phyloP scores from a whole-genome alignment of 257 asterid species.

The Plantago ovata region DNA sequence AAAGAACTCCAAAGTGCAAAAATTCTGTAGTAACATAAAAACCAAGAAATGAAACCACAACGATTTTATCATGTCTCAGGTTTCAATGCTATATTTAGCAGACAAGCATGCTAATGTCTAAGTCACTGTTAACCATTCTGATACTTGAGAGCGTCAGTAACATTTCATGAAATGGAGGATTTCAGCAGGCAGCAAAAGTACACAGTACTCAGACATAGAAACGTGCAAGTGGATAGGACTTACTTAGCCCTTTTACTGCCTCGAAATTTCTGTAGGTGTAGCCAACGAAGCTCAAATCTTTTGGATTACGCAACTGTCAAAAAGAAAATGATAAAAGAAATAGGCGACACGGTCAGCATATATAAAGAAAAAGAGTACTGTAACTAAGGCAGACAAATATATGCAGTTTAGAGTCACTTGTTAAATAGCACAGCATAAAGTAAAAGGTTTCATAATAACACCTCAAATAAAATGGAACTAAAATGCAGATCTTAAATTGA shows the following conservation, averaged over 20 bases:
- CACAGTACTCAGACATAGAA: no score
- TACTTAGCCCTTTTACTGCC: conserved; percentile 62
- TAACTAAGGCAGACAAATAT: not conserved
- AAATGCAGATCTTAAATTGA: not conserved
- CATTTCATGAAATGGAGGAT: not conserved
- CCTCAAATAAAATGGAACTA: not conserved
- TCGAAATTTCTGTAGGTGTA: conserved; percentile 78
- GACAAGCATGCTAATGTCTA: not conserved
- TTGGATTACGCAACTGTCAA: conserved; percentile 53
- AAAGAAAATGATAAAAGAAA: no score
- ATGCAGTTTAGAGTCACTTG: not conserved
- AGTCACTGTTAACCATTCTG: not conserved
- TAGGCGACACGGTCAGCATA: not conserved
- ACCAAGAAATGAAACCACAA: no score
- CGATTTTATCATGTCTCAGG: not conserved
- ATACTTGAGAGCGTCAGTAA: not conserved
- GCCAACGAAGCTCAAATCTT: conserved; percentile 76
- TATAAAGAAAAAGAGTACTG: not conserved
- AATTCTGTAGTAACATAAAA: no score
- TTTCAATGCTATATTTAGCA: not conserved
- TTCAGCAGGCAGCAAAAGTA: not conserved
- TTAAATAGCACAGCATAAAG: not conserved
- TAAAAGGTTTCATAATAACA: no score
- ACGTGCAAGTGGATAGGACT: conserved; percentile 5
- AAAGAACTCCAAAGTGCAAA: no score